Evolutionary conservation across 2,329 filamentous ascomycete genomes (phyloP), one percentile per base, ranked within the genome.

Genomic region (Phyllosticta paracitricarpa): DNA sequence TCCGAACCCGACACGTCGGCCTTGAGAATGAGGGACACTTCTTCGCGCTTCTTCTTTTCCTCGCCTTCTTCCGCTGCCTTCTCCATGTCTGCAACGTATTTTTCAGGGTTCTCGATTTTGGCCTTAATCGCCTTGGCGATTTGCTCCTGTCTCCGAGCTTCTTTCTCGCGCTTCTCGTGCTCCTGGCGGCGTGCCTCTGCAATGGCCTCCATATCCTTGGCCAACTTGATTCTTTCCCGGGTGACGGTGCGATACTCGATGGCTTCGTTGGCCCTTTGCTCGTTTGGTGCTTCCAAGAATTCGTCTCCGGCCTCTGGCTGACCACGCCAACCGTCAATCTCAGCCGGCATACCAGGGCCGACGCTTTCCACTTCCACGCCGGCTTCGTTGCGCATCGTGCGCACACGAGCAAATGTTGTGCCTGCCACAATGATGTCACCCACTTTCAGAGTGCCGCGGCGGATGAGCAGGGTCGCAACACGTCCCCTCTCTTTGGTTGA

Each of bases 301-400:
- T 91, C 85, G 68, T 95, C 89, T 57, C 95, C 95, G 1, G 94
- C 93, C 25, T 83, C 81, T 0, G 94, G 93, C 65, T 91, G 87
- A 40, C 91, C 89, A 67, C 87, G 86, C 94, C 94, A 99, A n/a
- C 94, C 94, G 64, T 97, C 85, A 22, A 99, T 84, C 73, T 97
- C 91, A 2, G 96, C 89, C 0, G 95, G 91, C 28, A 87, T 94
- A 40, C 94, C 94, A 0, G 94, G 95, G 0, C 86, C 84, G 14
- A 91, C 92, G 73, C 91, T 86, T 0, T 78, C 67, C 17, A 97
- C 77, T 12, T 86, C 80, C 1, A 81, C 76, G 22, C 94, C 93
- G 4, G 88, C 88, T 77, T 97, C 93, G 70, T 97, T 96, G 26
- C 86, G 85, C 24, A 99, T 79, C 35, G 84, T 84, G 30, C 92